A percentile compares a stretch with the other conserved stretches of the same genome.
These are phyloP conservation scores for Diaporthe vexans DNA, from an alignment of 2,329 filamentous ascomycete species.

Conservation along the genomic window DNA sequence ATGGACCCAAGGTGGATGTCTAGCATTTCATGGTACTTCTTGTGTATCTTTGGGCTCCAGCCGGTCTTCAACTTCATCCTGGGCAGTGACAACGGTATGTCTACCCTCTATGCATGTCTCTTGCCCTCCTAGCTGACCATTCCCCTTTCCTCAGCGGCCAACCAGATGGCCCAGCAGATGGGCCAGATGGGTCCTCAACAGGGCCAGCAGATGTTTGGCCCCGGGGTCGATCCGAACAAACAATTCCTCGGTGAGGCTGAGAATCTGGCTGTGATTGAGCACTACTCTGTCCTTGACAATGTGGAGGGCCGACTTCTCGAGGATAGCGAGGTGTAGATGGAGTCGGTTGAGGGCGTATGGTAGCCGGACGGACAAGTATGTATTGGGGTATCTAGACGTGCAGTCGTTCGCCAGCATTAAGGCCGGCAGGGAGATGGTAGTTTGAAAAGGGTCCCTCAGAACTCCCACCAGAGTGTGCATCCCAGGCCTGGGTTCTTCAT, in stretches of 20 bases:
- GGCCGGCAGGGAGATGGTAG: conserved; percentile 7
- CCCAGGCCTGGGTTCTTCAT: conserved; percentile 76
- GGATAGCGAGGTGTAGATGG: conserved; percentile 55
- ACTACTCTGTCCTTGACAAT: conserved; percentile 90
- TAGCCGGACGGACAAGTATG: neutral
- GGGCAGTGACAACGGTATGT: conserved; percentile 92
- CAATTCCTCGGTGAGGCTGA: conserved; percentile 93
- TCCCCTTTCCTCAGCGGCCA: conserved; percentile 75
- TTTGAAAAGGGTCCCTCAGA: conserved; percentile 42
- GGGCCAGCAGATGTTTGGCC: conserved; percentile 83
- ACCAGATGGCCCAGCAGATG: conserved; percentile 93
- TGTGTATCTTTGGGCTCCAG: conserved; percentile 96
- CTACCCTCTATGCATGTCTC: neutral
- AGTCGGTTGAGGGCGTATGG: neutral
- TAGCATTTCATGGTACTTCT: conserved; percentile 98
- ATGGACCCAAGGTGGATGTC: conserved; percentile 99
- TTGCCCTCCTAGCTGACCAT: conserved; percentile 41
- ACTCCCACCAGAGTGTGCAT: conserved; percentile 75
- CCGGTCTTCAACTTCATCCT: conserved; percentile 98
- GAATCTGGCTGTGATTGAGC: conserved; percentile 94
- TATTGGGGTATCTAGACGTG: conserved; percentile 28
- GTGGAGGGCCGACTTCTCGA: conserved; percentile 87
- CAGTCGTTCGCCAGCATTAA: conserved; percentile 5
- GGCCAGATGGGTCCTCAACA: conserved; percentile 79
- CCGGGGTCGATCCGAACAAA: conserved; percentile 95